Base-by-base conservation (phyloP, 176 grass and related monocot species). In the Olyra latifolia region DNA sequence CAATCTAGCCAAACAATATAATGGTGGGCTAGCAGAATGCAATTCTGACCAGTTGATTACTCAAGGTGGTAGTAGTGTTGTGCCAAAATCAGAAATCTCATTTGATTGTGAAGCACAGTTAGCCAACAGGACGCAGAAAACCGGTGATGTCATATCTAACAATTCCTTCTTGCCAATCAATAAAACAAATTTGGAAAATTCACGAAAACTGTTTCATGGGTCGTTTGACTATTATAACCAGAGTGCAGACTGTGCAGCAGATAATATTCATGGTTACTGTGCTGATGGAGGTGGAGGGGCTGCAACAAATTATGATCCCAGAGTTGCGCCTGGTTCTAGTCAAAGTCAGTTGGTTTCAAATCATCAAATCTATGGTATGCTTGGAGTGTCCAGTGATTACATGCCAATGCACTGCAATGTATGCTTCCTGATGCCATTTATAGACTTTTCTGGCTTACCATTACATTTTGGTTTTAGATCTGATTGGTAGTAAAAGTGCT, bases 41-140 rank as follows among this genome's bases (percentile, higher is more conserved):
- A 81, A 92, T 66, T 91, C 62, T 83, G 91, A 87, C 71, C 82
- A 86, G 69, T 89, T 94, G 53, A 86, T 91, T 73, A 74, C 77
- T 67, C 80, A 86, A 17, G 78, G 90, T 11, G 72, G 27, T 76
- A 80, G 12, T 68, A 79, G 71, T 32, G 72, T 83, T 47, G 80
- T 92, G 17, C 74, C 91, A 48, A 90, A 85, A 62, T 94, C 83
- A 82, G 78, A 85, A 71, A 55, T 62, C 29, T 30, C 69, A 72
- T 83, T 63, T 74, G 92, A 84, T 30, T 22, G 64, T 59, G 85
- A 91, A 50, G 74, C 75, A 80, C 69, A 80, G 28, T 23, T 45
- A 53, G 43, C 61, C 19, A 71, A 35, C 63, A 87, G 66, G 69
- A 83, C 77, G 40, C n/a, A 69, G 56, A 62, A 27, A 25, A 29